Base-by-base conservation (phyloP, 345 rosid species). In the Eucalyptus sp. region DNA sequence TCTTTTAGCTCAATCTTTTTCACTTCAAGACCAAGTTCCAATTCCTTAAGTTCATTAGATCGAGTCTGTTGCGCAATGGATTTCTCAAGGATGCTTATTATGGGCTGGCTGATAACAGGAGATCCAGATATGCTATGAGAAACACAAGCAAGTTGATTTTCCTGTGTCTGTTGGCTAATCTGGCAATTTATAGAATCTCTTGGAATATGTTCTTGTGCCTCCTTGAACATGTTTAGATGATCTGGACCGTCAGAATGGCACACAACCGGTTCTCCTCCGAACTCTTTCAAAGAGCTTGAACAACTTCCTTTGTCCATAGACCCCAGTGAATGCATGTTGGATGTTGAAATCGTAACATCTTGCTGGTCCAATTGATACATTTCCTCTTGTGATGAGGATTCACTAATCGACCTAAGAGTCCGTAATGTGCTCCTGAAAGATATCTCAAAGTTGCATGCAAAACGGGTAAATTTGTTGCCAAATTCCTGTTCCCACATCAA, bases 381-480 rank as follows among this genome's bases (percentile, higher is more conserved):
- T 80, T 86, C 89, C 76, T 76, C 90, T 80, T 90, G 91, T 31
- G 76, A n/a, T 10, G 94, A 88, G 83, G 96, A 93, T 31, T 94
- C 95, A 68, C 93, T 94, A 76, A 95, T 94, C 92, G 93, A 89
- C 89, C 94, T 93, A 86, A 97, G 99, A 56, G 97, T 96, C 94
- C 90, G 95, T 92, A 98, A 90, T 80, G 99, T 97, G 93, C 96
- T 95, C 71, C 95, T 92, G 64, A 98, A 98, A 86, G 98, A 97
- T 91, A 90, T 96, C 93, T 98, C 97, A 79, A 98, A 97, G 92
- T 94, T 97, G 50, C 91, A 90, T 2, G 92, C 91, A 86, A 98
- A 96, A 88, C 90, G 93, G 89, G 95, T 93, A 90, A 92, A 94
- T 90, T 95, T 94, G 89, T 95, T 88, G 43, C 99, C 97, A 88